These are phyloP conservation scores for Ganoderma meredithae DNA, from an alignment of 1,284 basidiomycete genomes.

Conservation along the genomic window DNA sequence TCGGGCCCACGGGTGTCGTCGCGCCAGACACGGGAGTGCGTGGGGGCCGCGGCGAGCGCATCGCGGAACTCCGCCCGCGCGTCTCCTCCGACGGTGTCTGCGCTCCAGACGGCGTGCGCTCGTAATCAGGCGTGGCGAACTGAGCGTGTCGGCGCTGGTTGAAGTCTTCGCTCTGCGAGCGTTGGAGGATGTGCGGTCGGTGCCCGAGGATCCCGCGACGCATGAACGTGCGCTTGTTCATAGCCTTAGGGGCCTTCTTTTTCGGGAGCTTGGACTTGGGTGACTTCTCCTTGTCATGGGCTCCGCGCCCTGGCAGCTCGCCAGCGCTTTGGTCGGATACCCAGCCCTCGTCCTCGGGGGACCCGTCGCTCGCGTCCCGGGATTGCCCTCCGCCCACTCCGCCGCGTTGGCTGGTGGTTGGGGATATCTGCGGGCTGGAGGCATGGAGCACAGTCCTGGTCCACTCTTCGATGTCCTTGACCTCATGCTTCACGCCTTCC, in stretches of 20 bases:
- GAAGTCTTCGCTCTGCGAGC: constrained; percentile 34
- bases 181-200: constrained; percentile 25
- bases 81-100: constrained; percentile 29
- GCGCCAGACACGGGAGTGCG: constrained; percentile 23
- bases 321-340: constrained; percentile 49
- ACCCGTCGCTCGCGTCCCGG: constrained; percentile 48
- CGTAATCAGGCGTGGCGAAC: constrained; percentile 7
- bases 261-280: constrained; percentile 31
- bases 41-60: constrained; percentile 22
- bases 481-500: constrained; percentile 30
- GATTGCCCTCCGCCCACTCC: constrained; percentile 3
- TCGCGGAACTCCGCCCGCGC: constrained; percentile 28
- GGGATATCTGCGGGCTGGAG: constrained; percentile 16
- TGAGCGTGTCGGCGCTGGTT: constrained; percentile 4
- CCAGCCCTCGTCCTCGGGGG: constrained; percentile 44
- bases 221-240: constrained; percentile 36
- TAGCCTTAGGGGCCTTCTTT: constrained; percentile 32
- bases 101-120: constrained; percentile 20
- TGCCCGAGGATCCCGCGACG: constrained; percentile 36
- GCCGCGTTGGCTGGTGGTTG: constrained; percentile 12
- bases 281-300: neutral
- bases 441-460: constrained; percentile 34
- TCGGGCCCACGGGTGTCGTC: constrained; percentile 27
- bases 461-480: constrained; percentile 28
- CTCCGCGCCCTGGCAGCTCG: constrained; percentile 25